Base-by-base conservation (phyloP, 305 asterid genomes). In the Fraxinus ornus region DNA sequence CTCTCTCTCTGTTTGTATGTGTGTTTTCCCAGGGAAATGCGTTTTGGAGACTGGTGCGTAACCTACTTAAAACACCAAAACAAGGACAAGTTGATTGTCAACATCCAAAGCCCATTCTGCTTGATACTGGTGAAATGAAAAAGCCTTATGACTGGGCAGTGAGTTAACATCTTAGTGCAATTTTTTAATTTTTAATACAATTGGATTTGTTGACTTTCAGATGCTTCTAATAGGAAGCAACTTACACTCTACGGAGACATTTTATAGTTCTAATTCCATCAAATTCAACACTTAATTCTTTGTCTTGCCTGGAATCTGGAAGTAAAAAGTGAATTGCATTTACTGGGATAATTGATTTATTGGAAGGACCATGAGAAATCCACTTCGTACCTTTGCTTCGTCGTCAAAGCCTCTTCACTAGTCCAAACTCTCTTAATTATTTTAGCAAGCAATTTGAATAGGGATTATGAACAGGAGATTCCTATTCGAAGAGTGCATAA, bases 51-150 rank as follows among this genome's bases (percentile, higher is more conserved):
- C 83, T 93, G 83, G 97, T 96, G 78, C 95, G 99, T 47, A 86
- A 96, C 87, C 62, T 96, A 80, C 97, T 96, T 79, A 96, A 91
- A 89, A 86, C 86, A 72, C 99, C 99, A 62, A 71, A 77, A 73
- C 80, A 91, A 86, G 93, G 91, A 83, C 98, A 96, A 91, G 90
- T 62, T 33, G 92, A 91, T 37, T 96, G 99, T 85, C 98, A 96
- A 83, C 84, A 78, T 70, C 98, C 99, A 57, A 96, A 96, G 87
- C 99, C 98, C 76, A 94, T 96, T 87, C 89, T 96, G 83, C 97
- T 96, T 32, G 99, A 96, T 87, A 96, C 98, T 75, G 98, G 99
- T 57, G 99, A 96, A 90, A 96, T 96, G 99, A 91, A 90, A 88
- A 8, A 28, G 77, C 99, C 99, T 41, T 96, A 96, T 86, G 98